Base-by-base conservation (phyloP, 108 stramenopile genomes). In the Thalassiosira profunda region DNA sequence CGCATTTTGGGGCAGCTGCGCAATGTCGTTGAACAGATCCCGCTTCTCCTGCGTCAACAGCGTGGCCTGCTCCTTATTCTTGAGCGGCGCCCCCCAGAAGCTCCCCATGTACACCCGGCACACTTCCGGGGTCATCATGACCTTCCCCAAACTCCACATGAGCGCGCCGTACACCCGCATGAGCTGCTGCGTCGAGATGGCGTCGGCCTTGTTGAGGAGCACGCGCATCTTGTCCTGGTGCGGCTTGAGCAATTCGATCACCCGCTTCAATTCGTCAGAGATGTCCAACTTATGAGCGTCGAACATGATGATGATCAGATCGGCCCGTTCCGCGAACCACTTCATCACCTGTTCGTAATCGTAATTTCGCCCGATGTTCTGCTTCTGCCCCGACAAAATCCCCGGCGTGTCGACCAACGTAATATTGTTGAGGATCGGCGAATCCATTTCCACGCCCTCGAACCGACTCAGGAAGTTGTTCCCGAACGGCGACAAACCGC, bases 351-450 rank as follows among this genome's bases (percentile, higher is more conserved):
- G 67, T 61, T 92, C 91, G 56, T 95, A 98, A 63, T 98, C 98
- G 83, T 98, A 98, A 51, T 93, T 94, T 46, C 93, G 83, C 6
- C 86, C 78, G 46, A 95, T 79, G 12, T 71, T 74, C 72, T 99
- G 99, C 87, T 99, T 99, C 81, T 96, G 91, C 10, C 99, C 99
- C 6, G 93, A 89, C n/a, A 99, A 84, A 48, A 99, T 97, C 23
- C 99, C 99, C 1, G 99, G 99, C 11, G 99, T 98, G 79, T 99
- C 99, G n/a, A 99, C 90, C 40, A 99, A 76, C 10, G 97, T 97
- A 48, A 99, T 94, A 70, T 97, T 97, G 18, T 84, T 62, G 61
- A 97, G 66, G 26, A 95, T 85, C 12, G 88, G 87, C 2, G 87
- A 58, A 67, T 90, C 83, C 70, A 91, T 82, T 75, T 97, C 88